Evolutionary conservation across 495 filamentous ascomycete genomes (phyloP), one percentile per base, ranked within the genome.

Genomic region (Sporormia fimetaria): DNA sequence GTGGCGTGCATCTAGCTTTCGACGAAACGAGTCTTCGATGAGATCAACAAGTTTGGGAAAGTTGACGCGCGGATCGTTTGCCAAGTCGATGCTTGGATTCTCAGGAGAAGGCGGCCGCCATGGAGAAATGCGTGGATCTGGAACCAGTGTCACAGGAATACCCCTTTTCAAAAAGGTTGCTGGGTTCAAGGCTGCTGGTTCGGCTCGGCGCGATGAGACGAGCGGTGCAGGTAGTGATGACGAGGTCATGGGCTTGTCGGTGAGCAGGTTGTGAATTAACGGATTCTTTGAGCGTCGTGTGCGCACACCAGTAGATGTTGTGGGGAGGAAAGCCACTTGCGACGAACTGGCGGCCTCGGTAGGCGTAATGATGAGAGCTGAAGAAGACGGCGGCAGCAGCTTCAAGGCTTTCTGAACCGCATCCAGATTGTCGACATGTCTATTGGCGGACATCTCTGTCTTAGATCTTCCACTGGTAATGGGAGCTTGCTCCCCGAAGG

Each of bases 201-300:
- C 32, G 20, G 11, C 10, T 12, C 20, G 29, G 9, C 36, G 28
- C 7, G 25, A 21, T 33, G 33, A 20, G 25, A 23, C 30, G 10
- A 46, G 21, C 1, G 39, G 47, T 29, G 14, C 35, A 0, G 90
- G 90, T 1, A 99, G 67, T 0, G 90, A 99, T 1, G 90, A 86
- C 7, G 87, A 95, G 44, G 85, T 78, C 15, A 83, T 67, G 1
- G 90, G 90, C 56, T 94, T 88, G 61, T 99, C 87, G 11, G 90
- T 99, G 12, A 99, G 72, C 6, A 96, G 78, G 51, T 92, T 96
- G 61, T 96, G 90, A 39, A 99, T 95, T 8, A 99, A 70, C 1
- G 87, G 86, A 55, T 99, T 96, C 48, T 82, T 76, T 56, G 79
- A 78, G 35, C 74, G 70, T 44, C 85, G 71, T 0, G 84, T 87